Evolutionary conservation across 176 grass and related monocot genomes (phyloP).

Genomic region (Oryza rufipogon): DNA sequence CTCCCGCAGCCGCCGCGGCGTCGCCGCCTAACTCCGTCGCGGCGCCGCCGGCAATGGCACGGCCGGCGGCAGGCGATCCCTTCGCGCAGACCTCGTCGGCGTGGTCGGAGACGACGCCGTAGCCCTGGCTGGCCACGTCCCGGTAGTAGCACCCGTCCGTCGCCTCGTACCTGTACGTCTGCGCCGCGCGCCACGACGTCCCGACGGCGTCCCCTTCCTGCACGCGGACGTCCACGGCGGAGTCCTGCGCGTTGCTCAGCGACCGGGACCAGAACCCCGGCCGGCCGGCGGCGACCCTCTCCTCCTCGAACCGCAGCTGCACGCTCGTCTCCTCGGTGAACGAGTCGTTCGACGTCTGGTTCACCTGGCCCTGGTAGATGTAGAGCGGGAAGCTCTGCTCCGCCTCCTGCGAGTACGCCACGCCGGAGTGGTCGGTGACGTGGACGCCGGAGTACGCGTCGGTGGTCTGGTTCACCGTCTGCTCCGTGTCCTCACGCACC

Average conservation of each 20-base stretch:
- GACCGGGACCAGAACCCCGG: conserved; percentile 57
- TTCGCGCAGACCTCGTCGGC: conserved; percentile 49
- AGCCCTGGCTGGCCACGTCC: conserved; percentile 51
- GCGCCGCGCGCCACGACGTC: conserved; percentile 43
- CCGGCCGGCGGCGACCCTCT: conserved; percentile 61
- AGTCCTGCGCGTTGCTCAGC: conserved; percentile 63
- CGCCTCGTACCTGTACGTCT: conserved; percentile 73
- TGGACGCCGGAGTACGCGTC: conserved; percentile 53
- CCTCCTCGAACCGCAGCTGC: conserved; percentile 55
- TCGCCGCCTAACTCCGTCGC: neutral
- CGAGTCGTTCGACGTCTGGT: conserved; percentile 31
- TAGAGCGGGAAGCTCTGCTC: conserved; percentile 61
- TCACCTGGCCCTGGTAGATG: conserved; percentile 49
- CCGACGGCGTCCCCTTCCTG: conserved; percentile 48
- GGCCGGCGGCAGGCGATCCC: neutral
- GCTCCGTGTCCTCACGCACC: neutral
- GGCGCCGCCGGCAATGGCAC: neutral
- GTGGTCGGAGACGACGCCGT: conserved; percentile 41
- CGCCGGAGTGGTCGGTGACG: conserved; percentile 39
- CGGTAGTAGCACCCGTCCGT: conserved; percentile 61
- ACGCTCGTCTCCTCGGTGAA: conserved; percentile 44
- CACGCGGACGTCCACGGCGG: conserved; percentile 40
- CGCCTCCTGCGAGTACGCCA: conserved; percentile 63
- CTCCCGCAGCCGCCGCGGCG: neutral
- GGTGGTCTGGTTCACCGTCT: conserved; percentile 69